Conservation (phyloP, 768 basidiomycete genomes). For the Phanerochaete sordida region DNA sequence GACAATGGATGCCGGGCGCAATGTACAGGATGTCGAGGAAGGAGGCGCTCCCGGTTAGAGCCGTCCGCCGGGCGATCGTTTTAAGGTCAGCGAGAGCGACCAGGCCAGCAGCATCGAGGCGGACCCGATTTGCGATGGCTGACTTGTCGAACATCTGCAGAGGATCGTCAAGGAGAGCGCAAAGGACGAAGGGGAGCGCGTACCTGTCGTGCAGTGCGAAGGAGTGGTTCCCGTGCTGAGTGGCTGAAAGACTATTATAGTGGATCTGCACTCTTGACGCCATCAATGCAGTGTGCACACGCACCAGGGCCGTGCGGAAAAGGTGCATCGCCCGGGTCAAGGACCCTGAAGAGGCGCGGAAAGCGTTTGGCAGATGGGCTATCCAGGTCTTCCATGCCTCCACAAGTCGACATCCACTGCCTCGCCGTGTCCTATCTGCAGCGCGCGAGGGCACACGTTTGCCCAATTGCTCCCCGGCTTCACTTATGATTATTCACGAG, state of each 20-base stretch:
- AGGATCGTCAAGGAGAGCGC: neutral
- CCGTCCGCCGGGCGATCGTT: conserved; percentile 8
- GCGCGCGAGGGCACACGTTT: too few relatives aligned
- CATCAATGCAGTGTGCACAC: neutral
- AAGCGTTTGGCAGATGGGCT: neutral
- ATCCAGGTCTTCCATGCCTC: neutral
- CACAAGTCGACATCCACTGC: too few relatives aligned
- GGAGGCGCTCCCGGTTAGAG: conserved; percentile 9
- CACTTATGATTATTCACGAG: too few relatives aligned
- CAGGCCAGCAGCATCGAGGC: conserved; percentile 10
- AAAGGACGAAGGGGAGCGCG: neutral
- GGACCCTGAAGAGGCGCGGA: neutral
- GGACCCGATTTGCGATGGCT: neutral
- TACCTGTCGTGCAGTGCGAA: neutral
- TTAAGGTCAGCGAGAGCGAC: conserved; percentile 10
- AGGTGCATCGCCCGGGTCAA: neutral
- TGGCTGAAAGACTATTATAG: neutral
- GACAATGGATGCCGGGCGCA: conserved; percentile 9
- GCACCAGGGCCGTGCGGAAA: neutral
- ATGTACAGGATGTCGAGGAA: conserved; percentile 9
- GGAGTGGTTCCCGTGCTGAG: neutral
- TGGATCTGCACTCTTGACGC: neutral
- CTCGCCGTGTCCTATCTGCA: too few relatives aligned
- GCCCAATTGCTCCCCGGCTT: too few relatives aligned
- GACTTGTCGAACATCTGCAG: neutral